phyloP scores from a whole-genome alignment of 345 rosid species.

The Linum usitatissimum region DNA sequence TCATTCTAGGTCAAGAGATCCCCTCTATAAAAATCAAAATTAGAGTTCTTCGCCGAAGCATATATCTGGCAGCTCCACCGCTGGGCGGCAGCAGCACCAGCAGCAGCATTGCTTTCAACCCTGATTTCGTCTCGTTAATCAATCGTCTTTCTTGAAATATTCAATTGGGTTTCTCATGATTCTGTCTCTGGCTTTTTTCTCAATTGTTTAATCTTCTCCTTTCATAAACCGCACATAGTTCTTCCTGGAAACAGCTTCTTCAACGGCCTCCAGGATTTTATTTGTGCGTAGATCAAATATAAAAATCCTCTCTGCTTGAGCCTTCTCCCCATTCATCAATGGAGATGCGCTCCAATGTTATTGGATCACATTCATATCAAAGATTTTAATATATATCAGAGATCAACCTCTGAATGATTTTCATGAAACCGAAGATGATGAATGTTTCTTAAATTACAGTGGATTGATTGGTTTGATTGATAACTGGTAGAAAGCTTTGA shows the following conservation, averaged over 20 bases:
- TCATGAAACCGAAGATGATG: background rate
- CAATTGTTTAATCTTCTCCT: too few species aligned
- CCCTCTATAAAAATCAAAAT: too few species aligned
- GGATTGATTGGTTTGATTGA: background rate
- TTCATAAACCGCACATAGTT: background rate
- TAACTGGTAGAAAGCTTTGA: background rate
- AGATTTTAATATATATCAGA: background rate
- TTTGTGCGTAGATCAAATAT: slow-evolving; percentile 2
- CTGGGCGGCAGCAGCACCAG: too few species aligned
- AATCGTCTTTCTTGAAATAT: too few species aligned
- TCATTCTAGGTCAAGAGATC: too few species aligned
- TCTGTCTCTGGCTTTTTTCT: too few species aligned
- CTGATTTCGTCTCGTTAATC: too few species aligned
- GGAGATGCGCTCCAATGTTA: slow-evolving; percentile 44
- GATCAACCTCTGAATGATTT: too few species aligned
- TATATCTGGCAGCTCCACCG: too few species aligned
- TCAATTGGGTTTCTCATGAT: background rate
- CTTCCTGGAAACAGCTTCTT: background rate
- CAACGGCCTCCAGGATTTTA: slow-evolving; percentile 4
- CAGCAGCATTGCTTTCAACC: too few species aligned
- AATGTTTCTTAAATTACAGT: background rate
- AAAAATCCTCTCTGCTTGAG: slow-evolving; percentile 5
- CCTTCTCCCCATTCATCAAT: slow-evolving; percentile 5
- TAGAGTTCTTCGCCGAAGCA: too few species aligned
- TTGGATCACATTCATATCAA: slow-evolving; percentile 24